These are phyloP conservation scores for Colletotrichum sp. DNA, from an alignment of 2,329 filamentous ascomycete species.

Conservation along the genomic window DNA sequence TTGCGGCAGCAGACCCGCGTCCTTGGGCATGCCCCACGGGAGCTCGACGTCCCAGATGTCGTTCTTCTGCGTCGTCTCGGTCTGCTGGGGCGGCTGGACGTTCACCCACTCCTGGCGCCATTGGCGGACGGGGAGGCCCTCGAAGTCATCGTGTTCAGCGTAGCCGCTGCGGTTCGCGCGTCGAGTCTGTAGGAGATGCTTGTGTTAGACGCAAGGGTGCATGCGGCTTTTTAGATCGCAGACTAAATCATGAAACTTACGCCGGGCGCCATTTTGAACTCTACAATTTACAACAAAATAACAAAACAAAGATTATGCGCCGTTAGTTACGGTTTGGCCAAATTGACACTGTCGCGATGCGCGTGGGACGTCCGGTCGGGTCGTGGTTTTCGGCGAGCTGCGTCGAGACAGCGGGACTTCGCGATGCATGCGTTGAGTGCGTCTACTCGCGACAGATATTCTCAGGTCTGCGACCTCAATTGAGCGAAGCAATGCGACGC, in stretches of 20 bases:
- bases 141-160: slow-evolving; percentile 66
- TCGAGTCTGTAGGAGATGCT: slow-evolving; percentile 48
- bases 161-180: slow-evolving; percentile 62
- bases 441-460: not conserved
- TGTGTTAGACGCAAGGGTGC: slow-evolving; percentile 26
- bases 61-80: slow-evolving; percentile 67
- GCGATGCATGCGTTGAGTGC: not conserved
- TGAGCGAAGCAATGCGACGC: not conserved
- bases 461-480: not conserved
- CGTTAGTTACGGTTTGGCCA: not conserved
- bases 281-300: not conserved
- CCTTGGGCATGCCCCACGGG: slow-evolving; percentile 82
- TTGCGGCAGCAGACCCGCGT: slow-evolving; percentile 76
- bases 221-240: slow-evolving; percentile 15
- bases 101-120: slow-evolving; percentile 78
- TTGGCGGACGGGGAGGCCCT: slow-evolving; percentile 85
- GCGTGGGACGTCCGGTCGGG: not conserved
- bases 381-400: not conserved
- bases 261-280: slow-evolving; percentile 42
- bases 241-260: slow-evolving; percentile 26
- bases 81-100: slow-evolving; percentile 68
- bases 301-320: not conserved
- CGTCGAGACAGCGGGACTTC: not conserved
- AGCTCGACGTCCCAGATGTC: slow-evolving; percentile 78
- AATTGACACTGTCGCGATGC: not conserved